Evolutionary conservation across 352 stramenopile species (phyloP), one percentile per base, ranked within the genome.

Genomic region (Globisporangium yorkense): DNA sequence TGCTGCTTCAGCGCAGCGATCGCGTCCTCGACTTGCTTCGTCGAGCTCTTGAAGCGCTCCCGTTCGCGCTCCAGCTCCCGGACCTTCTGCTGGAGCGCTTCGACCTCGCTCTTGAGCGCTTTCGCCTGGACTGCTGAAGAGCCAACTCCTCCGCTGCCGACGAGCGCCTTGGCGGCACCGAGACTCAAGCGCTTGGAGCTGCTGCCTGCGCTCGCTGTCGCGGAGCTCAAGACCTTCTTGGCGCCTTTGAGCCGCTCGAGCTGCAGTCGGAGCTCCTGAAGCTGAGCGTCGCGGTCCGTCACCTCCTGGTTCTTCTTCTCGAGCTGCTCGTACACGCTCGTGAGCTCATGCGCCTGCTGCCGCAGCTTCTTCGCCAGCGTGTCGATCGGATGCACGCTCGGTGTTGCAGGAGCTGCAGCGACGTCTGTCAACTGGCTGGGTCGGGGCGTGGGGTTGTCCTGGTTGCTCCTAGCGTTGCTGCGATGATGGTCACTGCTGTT

Each of bases 331-430:
- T 92, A 88, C 54, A 89, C 68, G 3, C 73, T 58, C 0, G 77
- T 89, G 49, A 92, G 72, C 62, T 92, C 83, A 51, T 67, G 65
- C 10, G 80, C 83, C 45, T 92, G 83, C 27, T 84, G 70, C 0
- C 83, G 68, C 35, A 92, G 66, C 58, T 91, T 92, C 63, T 88
- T 89, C 8, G 82, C 74, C 9, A 92, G 57, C 3, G 71, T 80
- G 40, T 89, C 81, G 20, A 89, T 75, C 10, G 80, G 80, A 56
- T 85, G 68, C 5, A 73, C 59, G 27, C 68, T 74, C 29, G 54
- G 33, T 9, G 37, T 29, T 12, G 31, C 16, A 2, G 49, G 5
- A n/a, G 5, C 16, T 47, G 12, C 41, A 21, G 41, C 41, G 41
- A 12, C 10, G 6, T 46, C 41, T n/a, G 15, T 2, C 41, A 9